Evolutionary conservation across 2,329 filamentous ascomycete genomes (phyloP), one percentile per base, ranked within the genome.

Genomic region (Botryotinia narcissicola): DNA sequence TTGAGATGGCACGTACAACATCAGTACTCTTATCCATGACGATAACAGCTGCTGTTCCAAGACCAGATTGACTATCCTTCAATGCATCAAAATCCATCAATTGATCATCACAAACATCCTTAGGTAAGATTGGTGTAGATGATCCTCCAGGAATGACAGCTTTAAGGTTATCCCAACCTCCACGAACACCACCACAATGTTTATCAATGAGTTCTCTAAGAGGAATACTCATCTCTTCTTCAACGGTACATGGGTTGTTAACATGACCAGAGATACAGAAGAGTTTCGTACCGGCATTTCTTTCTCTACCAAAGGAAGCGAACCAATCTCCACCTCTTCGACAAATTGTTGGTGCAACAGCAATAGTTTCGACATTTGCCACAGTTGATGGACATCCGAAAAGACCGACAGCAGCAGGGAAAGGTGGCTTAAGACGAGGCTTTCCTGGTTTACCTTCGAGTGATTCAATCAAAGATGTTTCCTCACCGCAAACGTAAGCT

Each of bases 1-100:
- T 92, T 77, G 93, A 91, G 82, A 99, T 98, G 81, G 94, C 93
- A 77, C 95, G 92, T 78, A 99, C 94, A 70, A 99, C 93, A 83
- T 99, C 96, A 77, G 96, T 93, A 81, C 92, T 95, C 88, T 98
- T 97, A 86, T 99, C 96, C 93, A 99, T 97, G 83, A 99, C 96
- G 81, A 99, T 97, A 78, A 99, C 95, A 74, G 96, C 96, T 6
- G 96, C 96, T 10, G 96, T 99, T 79, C 96, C 96, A 22, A 99
- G 91, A 89, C 96, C 96, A 75, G 94, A 97, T 85, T 98, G 96
- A 79, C 91, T 95, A 84, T 99, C 96, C 89, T 99, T 99, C 79
- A 99, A 90, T 16, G 93, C 95, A 82, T 99, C 96, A 81, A 98
- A 99, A 85, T 99, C 96, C 96, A 99, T 99, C 72, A 99, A 85